These are phyloP conservation scores for Penicillium bialowiezense DNA, from an alignment of 495 filamentous ascomycete genomes.

Conservation along the genomic window DNA sequence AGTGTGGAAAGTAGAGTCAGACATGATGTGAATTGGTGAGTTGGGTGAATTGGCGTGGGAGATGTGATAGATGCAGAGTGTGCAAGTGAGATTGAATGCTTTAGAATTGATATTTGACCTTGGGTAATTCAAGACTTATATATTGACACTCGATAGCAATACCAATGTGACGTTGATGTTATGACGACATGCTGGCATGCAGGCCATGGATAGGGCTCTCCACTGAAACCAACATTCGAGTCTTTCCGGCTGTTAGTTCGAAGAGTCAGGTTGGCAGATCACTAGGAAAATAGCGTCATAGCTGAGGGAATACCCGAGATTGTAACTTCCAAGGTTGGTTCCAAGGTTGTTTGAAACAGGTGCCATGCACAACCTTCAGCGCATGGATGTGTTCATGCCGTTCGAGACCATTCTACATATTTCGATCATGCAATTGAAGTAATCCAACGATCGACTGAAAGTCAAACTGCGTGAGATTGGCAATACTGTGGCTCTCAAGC, in stretches of 20 bases:
- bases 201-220: conserved; percentile 7
- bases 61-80: neutral
- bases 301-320: neutral
- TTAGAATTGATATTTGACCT: neutral
- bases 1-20: conserved; percentile 49
- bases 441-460: too few species aligned
- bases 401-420: too few species aligned
- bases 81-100: neutral
- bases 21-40: conserved; percentile 31
- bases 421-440: too few species aligned
- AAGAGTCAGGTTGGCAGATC: neutral
- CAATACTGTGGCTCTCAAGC: too few species aligned
- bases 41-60: neutral
- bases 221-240: conserved; percentile 5
- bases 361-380: neutral
- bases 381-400: neutral
- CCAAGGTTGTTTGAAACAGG: neutral
- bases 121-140: conserved; percentile 5
- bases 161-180: conserved; percentile 13
- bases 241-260: too few species aligned
- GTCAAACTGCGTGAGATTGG: too few species aligned
- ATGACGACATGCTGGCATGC: conserved; percentile 16
- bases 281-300: conserved; percentile 1
- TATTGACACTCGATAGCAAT: neutral
- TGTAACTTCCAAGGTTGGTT: too few species aligned